A percentile compares a stretch with the other conserved stretches of the same genome.
These are phyloP conservation scores for Anthostomella pinea DNA, from an alignment of 2,329 filamentous ascomycete species.

Conservation along the genomic window DNA sequence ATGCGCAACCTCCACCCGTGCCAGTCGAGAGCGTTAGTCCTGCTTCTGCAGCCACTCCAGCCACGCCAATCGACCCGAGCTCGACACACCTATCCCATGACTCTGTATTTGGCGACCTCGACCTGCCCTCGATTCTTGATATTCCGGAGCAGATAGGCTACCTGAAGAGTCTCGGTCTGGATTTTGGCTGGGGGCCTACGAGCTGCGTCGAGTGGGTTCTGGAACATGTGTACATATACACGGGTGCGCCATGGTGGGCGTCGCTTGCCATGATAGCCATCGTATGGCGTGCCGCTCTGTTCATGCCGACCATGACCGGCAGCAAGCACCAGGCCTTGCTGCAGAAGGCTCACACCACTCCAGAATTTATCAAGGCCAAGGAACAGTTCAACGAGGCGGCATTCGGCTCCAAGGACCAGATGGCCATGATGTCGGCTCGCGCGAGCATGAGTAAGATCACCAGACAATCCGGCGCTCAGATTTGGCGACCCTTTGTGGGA, in stretches of 20 bases:
- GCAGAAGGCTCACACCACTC: conserved; percentile 53
- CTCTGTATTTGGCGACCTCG: conserved; percentile 30
- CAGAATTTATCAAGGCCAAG: conserved; percentile 50
- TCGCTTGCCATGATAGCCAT: conserved; percentile 67
- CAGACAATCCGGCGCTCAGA: conserved; percentile 52
- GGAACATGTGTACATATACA: conserved; percentile 78
- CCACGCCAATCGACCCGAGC: conserved; percentile 9
- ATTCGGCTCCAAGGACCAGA: conserved; percentile 40
- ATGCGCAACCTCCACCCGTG: conserved; percentile 7
- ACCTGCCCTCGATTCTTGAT: conserved; percentile 47
- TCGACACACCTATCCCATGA: conserved; percentile 28
- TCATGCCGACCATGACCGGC: conserved; percentile 62
- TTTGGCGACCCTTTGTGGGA: conserved; percentile 50
- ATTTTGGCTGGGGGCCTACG: conserved; percentile 83
- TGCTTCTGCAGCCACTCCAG: conserved; percentile 6
- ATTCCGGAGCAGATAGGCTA: conserved; percentile 79
- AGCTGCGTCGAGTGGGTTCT: conserved; percentile 69
- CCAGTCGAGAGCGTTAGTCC: conserved; percentile 9
- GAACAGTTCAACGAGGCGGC: conserved; percentile 48
- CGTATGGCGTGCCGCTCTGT: conserved; percentile 60
- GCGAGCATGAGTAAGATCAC: conserved; percentile 50
- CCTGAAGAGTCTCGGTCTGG: conserved; percentile 75
- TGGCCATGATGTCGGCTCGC: conserved; percentile 43
- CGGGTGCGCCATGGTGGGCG: conserved; percentile 77
- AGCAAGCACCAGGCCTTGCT: conserved; percentile 63